Evolutionary conservation across 2,329 filamentous ascomycete species (phyloP).

Genomic region (Xylaria sp.): DNA sequence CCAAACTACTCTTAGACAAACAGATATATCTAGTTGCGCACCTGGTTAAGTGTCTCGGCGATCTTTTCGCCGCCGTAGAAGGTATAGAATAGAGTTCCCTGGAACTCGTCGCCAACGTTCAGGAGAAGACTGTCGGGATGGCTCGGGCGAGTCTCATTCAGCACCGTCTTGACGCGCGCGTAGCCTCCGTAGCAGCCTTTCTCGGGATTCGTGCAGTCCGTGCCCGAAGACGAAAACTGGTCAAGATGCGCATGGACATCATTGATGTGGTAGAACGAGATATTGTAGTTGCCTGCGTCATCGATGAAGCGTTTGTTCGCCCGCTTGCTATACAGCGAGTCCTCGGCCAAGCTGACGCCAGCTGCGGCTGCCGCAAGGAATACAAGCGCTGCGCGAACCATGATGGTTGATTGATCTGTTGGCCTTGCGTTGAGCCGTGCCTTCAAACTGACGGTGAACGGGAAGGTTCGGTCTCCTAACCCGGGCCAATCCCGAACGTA

Average conservation of each 20-base stretch:
- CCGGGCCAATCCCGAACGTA: not conserved
- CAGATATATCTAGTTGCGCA: not conserved
- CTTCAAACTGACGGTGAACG: not conserved
- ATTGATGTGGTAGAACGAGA: conserved; percentile 75
- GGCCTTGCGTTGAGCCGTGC: not conserved
- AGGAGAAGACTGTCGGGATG: conserved; percentile 71
- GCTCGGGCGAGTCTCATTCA: conserved; percentile 65
- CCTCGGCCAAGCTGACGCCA: conserved; percentile 50
- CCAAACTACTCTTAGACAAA: not conserved
- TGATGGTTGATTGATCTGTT: conserved; percentile 15
- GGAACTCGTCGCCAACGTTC: conserved; percentile 75
- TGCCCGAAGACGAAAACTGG: conserved; percentile 68
- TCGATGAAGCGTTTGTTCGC: conserved; percentile 61
- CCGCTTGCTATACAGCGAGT: conserved; percentile 61
- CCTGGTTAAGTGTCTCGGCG: conserved; percentile 68
- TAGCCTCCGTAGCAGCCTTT: conserved; percentile 73
- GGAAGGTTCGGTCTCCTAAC: not conserved
- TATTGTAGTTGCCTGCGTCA: conserved; percentile 61
- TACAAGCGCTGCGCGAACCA: conserved; percentile 36
- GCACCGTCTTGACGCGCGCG: conserved; percentile 68
- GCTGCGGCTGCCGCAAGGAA: conserved; percentile 32
- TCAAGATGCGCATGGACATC: conserved; percentile 75
- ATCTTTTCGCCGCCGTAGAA: conserved; percentile 76
- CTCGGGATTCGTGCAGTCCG: conserved; percentile 66
- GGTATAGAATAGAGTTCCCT: conserved; percentile 74